Base-by-base conservation (phyloP, 1,284 basidiomycete species). In the Leccinum solheimii region DNA sequence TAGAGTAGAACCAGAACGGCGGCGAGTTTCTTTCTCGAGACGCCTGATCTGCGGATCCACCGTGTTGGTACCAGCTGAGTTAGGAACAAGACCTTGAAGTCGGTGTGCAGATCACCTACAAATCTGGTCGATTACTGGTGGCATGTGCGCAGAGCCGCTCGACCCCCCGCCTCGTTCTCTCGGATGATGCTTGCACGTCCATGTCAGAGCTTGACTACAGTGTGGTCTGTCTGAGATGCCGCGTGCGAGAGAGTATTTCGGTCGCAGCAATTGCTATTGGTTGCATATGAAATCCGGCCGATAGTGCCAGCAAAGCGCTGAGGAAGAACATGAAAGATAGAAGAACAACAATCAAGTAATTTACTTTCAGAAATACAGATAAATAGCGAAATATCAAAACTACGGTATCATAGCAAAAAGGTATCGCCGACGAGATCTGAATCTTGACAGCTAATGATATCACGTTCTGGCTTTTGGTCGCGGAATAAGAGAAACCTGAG, bases 1-100 rank as follows among this genome's bases (percentile, higher is more conserved):
- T 87, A 95, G 0, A 96, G 76, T 5, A 92, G 78, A 3, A 95
- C 85, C 2, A 95, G 80, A 0, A 95, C 93, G 1, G 90, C 91
- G 3, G 88, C 93, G 4, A 84, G 80, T 67, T 79, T 84, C 51
- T 72, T 75, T 11, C 65, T 68, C 9, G 84, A 78, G 61, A 84
- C 79, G 3, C 65, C 64, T n/a, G 82, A 80, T 52, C 85, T 89
- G 63, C n/a, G 5, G 38, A 56, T 49, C 11, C 11, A 38, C 11
- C 30, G 30, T 30, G 16, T 38, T 30, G 53, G 59, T 60, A 57
- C 34, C 13, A 40, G 16, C 21, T 34, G 19, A 10, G 30, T 36
- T 21, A 5, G 21, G 34, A 34, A 51, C 21, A 51, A 51, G 21
- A 21, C 21, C 45, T 11, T 45, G 19, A 19, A 45, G 10, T 11